Evolutionary conservation across 2,329 filamentous ascomycete species (phyloP), one percentile per base, ranked within the genome.

Genomic region (Colletotrichum siamense): DNA sequence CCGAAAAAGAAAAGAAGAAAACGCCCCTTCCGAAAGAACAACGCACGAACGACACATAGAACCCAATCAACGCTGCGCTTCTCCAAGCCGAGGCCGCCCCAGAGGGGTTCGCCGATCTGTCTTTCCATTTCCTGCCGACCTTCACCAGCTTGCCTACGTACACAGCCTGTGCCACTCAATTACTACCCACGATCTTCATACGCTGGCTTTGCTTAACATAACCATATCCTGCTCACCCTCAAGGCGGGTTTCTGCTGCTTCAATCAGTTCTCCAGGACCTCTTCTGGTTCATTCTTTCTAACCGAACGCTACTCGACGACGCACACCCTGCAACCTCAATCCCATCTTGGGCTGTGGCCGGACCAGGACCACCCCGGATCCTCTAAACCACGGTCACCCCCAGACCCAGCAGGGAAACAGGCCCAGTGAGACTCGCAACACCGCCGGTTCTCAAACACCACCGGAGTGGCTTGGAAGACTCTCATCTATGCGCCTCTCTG

Each of bases 381-480:
- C 15, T 61, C 64, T 15, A 61, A 73, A 76, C 74, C 65, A 65
- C 74, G 72, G 72, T 49, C 55, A 75, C n/a, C 73, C 69, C 73
- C 55, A 63, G 73, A 68, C 55, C 34, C 71, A 62, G 28, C 59
- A 74, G 59, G 64, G 64, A 75, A 74, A 76, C 70, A 76, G 74
- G 74, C 74, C 74, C 49, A 52, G 71, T 74, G 71, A 73, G 73
- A 76, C 73, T 73, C 64, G 26, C 70, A 65, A 74, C 74, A 69
- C 59, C 71, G 34, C 71, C 55, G 55, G 61, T 65, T 74, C 71
- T 76, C 74, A 76, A 76, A 76, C 74, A 76, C 70, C 65, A 74
- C 59, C 74, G 32, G 64, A 65, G 74, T 76, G 71, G 74, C 74
- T 76, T 74, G 74, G 74, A 82, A 72, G 82, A 62, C 30, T 55